Evolutionary conservation across 108 stramenopile genomes (phyloP).

Genomic region (Bacterosira constricta): DNA sequence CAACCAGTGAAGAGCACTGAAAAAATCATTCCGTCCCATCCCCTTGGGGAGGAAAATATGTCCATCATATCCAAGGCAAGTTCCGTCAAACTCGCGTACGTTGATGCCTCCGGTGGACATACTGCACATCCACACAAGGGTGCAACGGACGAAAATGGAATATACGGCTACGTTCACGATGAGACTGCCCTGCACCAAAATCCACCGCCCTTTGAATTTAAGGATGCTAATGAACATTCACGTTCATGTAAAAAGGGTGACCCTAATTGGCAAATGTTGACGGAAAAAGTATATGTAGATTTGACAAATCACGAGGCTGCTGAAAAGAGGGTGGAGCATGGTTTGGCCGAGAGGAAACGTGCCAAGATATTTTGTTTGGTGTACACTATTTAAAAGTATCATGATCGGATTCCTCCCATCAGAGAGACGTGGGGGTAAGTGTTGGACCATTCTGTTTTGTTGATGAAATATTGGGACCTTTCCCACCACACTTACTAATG

Average conservation of each 20-base stretch:
- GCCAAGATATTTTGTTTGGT: constrained; percentile 88
- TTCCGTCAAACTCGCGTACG: constrained; percentile 64
- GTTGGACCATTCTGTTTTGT: no score
- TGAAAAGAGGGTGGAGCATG: constrained; percentile 49
- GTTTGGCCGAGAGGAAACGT: constrained; percentile 51
- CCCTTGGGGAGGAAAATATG: constrained; percentile 56
- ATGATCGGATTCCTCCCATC: constrained; percentile 69
- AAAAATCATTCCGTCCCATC: constrained; percentile 62
- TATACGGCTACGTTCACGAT: constrained; percentile 84
- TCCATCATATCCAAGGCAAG: constrained; percentile 70
- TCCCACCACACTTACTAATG: no score
- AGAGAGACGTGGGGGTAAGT: constrained; percentile 81
- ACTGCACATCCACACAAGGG: constrained; percentile 80
- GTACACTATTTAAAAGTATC: constrained; percentile 78
- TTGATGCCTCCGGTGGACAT: constrained; percentile 67
- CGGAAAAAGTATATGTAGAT: constrained; percentile 75
- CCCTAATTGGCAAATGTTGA: constrained; percentile 74
- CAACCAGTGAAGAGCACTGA: constrained; percentile 4
- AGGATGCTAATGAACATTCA: constrained; percentile 32
- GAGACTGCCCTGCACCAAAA: constrained; percentile 70
- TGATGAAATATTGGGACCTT: no score
- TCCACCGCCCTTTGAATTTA: constrained; percentile 67
- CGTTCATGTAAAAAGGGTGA: constrained; percentile 54
- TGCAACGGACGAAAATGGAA: constrained; percentile 75
- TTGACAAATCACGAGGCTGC: constrained; percentile 58